These are phyloP conservation scores for Pseudodiploospora longispora DNA, from an alignment of 2,329 filamentous ascomycete species.

Conservation along the genomic window DNA sequence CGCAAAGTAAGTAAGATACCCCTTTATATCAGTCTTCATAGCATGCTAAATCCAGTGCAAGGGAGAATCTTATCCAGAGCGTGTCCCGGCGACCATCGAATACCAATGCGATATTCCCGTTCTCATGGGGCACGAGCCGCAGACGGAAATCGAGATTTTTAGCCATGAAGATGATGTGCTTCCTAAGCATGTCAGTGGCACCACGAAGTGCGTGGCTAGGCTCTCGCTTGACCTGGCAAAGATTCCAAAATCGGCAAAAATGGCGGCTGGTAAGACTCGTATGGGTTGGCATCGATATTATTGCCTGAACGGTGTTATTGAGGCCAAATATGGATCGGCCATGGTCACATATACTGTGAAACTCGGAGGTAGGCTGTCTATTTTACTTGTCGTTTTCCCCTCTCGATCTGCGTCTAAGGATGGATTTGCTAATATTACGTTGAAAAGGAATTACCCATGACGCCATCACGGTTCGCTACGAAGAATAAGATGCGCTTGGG, in stretches of 20 bases:
- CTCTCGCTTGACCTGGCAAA: conserved; percentile 27
- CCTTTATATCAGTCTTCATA: neutral
- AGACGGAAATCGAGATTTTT: conserved; percentile 31
- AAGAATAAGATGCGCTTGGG: conserved; percentile 8
- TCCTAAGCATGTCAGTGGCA: conserved; percentile 21
- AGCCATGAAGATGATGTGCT: conserved; percentile 22
- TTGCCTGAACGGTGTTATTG: conserved; percentile 27
- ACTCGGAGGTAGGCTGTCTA: conserved; percentile 24
- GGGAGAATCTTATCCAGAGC: conserved; percentile 31
- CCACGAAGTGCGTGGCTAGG: conserved; percentile 24
- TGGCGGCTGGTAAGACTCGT: conserved; percentile 20
- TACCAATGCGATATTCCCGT: conserved; percentile 32
- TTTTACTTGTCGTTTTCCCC: neutral
- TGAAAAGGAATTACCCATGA: conserved; percentile 27
- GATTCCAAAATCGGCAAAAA: conserved; percentile 23
- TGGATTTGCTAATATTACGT: neutral
- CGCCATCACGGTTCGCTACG: conserved; percentile 27
- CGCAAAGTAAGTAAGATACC: conserved; percentile 21
- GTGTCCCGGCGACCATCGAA: conserved; percentile 26
- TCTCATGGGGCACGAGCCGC: conserved; percentile 23
- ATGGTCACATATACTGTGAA: conserved; percentile 30
- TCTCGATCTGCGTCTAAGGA: neutral
- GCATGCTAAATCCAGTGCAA: conserved; percentile 5
- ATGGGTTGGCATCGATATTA: conserved; percentile 30
- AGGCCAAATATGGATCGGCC: conserved; percentile 30